Percentiles rank a stretch among this genome's conserved stretches.
Conservation (phyloP, 1,139 yeast species). For the Scheffersomyces stambukii region DNA sequence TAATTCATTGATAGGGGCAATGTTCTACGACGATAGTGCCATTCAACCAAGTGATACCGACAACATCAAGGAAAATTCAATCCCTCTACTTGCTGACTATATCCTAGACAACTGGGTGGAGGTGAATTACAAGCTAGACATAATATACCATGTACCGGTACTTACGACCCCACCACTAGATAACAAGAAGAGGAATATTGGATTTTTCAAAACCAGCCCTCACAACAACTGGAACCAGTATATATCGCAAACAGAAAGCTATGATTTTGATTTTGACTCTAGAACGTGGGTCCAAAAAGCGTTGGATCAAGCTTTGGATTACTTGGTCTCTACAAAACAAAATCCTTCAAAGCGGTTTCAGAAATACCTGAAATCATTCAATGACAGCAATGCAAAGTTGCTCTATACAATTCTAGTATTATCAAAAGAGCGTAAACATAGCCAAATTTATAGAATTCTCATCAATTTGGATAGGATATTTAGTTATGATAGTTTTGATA, state of each 20-base stretch:
- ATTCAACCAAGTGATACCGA: neutral
- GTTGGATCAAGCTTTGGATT: conserved; percentile 7
- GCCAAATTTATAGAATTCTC: neutral
- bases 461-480: neutral
- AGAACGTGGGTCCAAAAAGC: conserved; percentile 7
- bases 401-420: conserved; percentile 10
- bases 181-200: conserved; percentile 15
- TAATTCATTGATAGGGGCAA: conserved; percentile 22
- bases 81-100: conserved; percentile 29
- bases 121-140: conserved; percentile 14
- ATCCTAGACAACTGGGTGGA: conserved; percentile 26
- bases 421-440: conserved; percentile 7
- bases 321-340: too few species aligned
- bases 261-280: conserved; percentile 12
- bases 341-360: conserved; percentile 5
- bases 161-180: conserved; percentile 28
- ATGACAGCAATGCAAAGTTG: conserved; percentile 2
- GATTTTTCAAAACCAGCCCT: conserved; percentile 7
- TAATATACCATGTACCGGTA: conserved; percentile 26
- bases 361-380: too few species aligned
- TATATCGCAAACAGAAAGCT: conserved; percentile 18
- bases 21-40: conserved; percentile 13
- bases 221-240: conserved; percentile 17
- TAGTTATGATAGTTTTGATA: neutral
- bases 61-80: too few species aligned